A percentile compares a stretch with the other conserved stretches of the same genome.
phyloP scores from a whole-genome alignment of 2,329 filamentous ascomycete genomes.

The Exophiala sp. region DNA sequence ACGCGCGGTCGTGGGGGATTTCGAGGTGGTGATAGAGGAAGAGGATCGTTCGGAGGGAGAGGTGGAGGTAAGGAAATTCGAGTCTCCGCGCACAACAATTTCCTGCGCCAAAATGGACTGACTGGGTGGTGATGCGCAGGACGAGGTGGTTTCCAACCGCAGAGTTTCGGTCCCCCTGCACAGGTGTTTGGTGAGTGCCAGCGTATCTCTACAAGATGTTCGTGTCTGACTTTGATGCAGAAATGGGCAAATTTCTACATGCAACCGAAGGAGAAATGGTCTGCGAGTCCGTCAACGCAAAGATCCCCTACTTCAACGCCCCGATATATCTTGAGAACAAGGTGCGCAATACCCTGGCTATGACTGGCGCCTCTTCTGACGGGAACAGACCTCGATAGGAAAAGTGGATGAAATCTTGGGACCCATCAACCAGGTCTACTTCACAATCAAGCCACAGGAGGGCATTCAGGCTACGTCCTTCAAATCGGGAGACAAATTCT shows the following conservation, averaged over 20 bases:
- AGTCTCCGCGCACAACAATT: slow-evolving; percentile 27
- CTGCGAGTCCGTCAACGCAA: slow-evolving; percentile 88
- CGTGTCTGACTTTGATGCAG: slow-evolving; percentile 43
- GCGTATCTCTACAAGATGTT: slow-evolving; percentile 7
- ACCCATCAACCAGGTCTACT: slow-evolving; percentile 95
- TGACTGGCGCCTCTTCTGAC: slow-evolving; percentile 8
- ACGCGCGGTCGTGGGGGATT: slow-evolving; percentile 47
- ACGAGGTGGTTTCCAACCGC: slow-evolving; percentile 57
- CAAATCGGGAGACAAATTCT: slow-evolving; percentile 96
- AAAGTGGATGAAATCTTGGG: slow-evolving; percentile 98
- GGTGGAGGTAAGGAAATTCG: slow-evolving; percentile 40
- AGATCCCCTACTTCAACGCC: slow-evolving; percentile 98
- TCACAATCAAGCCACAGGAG: slow-evolving; percentile 95
- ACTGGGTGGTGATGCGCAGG: slow-evolving; percentile 26
- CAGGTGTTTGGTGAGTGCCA: slow-evolving; percentile 49
- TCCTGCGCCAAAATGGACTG: slow-evolving; percentile 23
- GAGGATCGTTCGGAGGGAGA: slow-evolving; percentile 39
- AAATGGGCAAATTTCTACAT: slow-evolving; percentile 93
- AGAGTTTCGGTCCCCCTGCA: slow-evolving; percentile 58
- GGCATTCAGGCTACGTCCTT: slow-evolving; percentile 93
- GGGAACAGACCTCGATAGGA: slow-evolving; percentile 67
- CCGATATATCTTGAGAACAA: slow-evolving; percentile 99
- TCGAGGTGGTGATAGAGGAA: slow-evolving; percentile 49
- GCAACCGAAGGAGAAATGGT: slow-evolving; percentile 96
- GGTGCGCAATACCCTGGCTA: slow-evolving; percentile 42